phyloP scores from a whole-genome alignment of 2,329 filamentous ascomycete species.

The Ophiosphaerella korrae region DNA sequence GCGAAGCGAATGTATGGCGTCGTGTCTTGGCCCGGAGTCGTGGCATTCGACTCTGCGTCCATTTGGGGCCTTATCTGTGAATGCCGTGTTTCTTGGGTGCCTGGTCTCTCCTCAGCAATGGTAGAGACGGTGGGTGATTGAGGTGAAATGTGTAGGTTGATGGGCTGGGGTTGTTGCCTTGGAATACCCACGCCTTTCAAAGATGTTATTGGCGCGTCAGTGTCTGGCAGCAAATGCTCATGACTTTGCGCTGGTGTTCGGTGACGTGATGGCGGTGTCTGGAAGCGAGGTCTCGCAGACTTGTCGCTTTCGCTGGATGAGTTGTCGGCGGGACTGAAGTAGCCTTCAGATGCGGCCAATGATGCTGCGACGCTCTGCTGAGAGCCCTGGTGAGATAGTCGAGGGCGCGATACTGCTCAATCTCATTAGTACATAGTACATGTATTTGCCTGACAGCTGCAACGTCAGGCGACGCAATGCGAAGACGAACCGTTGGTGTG shows the following conservation, averaged over 20 bases:
- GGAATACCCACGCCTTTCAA: constrained; percentile 40
- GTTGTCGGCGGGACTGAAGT: constrained; percentile 54
- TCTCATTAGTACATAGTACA: constrained; percentile 2
- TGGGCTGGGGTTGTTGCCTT: constrained; percentile 30
- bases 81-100: constrained; percentile 28
- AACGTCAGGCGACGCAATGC: constrained; percentile 4
- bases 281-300: constrained; percentile 28
- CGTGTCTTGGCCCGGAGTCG: constrained; percentile 75
- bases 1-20: constrained; percentile 89
- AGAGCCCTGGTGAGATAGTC: constrained; percentile 48
- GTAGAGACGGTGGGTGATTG: constrained; percentile 38
- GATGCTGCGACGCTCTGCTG: constrained; percentile 55
- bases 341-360: constrained; percentile 56
- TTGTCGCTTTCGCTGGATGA: constrained; percentile 44
- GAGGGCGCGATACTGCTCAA: constrained; percentile 46
- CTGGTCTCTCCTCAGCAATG: constrained; percentile 39
- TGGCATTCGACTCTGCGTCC: constrained; percentile 42
- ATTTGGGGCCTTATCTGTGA: constrained; percentile 28
- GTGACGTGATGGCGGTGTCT: constrained; percentile 43
- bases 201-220: constrained; percentile 38
- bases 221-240: constrained; percentile 41
- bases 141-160: constrained; percentile 21
- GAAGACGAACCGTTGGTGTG: constrained; percentile 47
- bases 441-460: constrained; percentile 5
- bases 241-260: constrained; percentile 43